Evolutionary conservation across 495 filamentous ascomycete species (phyloP), one percentile per base, ranked within the genome.

Genomic region (Aspergillus taichungensis): DNA sequence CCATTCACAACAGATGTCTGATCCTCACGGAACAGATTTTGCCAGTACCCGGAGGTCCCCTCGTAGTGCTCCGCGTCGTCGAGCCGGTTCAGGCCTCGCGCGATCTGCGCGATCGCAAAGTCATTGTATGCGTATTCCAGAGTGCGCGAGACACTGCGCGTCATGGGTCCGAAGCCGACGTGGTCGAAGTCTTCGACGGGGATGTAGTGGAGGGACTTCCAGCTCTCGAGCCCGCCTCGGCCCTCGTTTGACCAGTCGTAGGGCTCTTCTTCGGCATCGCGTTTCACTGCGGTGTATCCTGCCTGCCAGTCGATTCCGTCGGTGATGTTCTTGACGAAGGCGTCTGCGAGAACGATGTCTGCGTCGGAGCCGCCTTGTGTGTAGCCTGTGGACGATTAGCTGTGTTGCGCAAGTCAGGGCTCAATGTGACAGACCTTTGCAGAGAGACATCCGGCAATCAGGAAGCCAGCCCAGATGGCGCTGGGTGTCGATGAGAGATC

Each of bases 341-440:
- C 82, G 55, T 89, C 85, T 3, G 80, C 85, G 31, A 89, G 73
- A 4, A 89, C 73, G 42, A 84, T 84, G 53, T 89, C 85, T 1
- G 79, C 78, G 45, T 87, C 87, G 3, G 79, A 86, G 13, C 85
- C 85, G 3, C 85, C 87, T 66, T 89, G 84, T 6, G 77, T 79
- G 24, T 53, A 69, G 6, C 68, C 63, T 67, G 37, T 43, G 37
- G 3, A 33, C 3, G n/a, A 6, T 34, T 9, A 14, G 13, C 7
- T 30, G 29, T 55, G 11, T 55, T 34, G 39, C 8, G 6, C 1
- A 4, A 30, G 1, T 4, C 9, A 13, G 18, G 11, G 5, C 8
- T 7, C 6, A 0, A 6, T 10, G 28, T 13, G 2, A 4, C 42
- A 57, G 64, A 57, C 83, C 84, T 57, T 86, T 88, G 64, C 74